phyloP scores from a whole-genome alignment of 2,329 filamentous ascomycete species.

The Dactylellina haptotyla region DNA sequence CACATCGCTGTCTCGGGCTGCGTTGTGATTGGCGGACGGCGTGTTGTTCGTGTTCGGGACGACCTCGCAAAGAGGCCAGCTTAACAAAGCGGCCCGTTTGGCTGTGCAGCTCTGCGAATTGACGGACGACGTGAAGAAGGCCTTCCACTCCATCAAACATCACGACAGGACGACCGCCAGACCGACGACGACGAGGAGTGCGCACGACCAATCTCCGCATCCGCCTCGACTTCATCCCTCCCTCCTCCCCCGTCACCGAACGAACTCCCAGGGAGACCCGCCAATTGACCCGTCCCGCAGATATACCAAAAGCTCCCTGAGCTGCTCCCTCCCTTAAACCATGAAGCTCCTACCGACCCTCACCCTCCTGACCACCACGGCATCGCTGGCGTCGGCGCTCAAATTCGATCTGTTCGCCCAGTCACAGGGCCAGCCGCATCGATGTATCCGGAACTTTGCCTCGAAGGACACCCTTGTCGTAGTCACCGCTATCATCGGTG shows the following conservation, averaged over 20 bases:
- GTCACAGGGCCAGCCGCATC: conserved; percentile 71
- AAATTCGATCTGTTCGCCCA: conserved; percentile 91
- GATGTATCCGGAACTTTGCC: conserved; percentile 97
- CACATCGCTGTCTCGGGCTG: background rate
- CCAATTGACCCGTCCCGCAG: conserved; percentile 25
- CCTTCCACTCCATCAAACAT: conserved; percentile 14
- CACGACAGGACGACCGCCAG: conserved; percentile 16
- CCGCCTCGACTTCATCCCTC: conserved; percentile 12
- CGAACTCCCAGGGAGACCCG: conserved; percentile 1
- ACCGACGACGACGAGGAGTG: conserved; percentile 18
- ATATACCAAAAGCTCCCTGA: conserved; percentile 11
- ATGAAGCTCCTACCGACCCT: conserved; percentile 45
- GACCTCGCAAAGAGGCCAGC: conserved; percentile 49
- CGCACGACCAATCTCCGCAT: conserved; percentile 29
- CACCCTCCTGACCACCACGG: conserved; percentile 42
- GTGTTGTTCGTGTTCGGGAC: no score
- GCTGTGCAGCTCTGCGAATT: conserved; percentile 32
- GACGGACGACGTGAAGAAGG: conserved; percentile 29
- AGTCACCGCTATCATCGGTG: conserved; percentile 87
- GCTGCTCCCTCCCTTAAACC: conserved; percentile 30
- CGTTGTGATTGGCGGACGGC: conserved; percentile 27
- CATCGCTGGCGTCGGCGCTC: conserved; percentile 69
- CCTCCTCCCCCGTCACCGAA: background rate
- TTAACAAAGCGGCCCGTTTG: conserved; percentile 33
- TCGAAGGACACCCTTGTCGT: conserved; percentile 91